Evolutionary conservation across 2,329 filamentous ascomycete genomes (phyloP).

Genomic region (Scytalidium lignicola): DNA sequence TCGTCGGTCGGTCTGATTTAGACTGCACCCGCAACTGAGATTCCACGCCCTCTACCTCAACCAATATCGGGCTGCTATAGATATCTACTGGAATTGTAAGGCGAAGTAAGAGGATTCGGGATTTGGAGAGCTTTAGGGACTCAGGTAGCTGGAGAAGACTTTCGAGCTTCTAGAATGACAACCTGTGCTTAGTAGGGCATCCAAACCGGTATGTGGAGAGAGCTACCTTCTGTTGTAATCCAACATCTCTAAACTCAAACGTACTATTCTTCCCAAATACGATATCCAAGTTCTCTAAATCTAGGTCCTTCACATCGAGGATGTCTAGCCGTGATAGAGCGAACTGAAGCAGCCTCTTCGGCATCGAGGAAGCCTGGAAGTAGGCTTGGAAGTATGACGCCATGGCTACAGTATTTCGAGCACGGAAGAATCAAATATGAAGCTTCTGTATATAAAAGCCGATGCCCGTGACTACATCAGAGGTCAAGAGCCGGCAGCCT

Average conservation of each 20-base stretch:
- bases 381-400: slow-evolving; percentile 28
- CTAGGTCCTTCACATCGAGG: slow-evolving; percentile 80
- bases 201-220: slow-evolving; percentile 1
- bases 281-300: slow-evolving; percentile 81
- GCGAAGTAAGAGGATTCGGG: slow-evolving; percentile 69
- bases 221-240: slow-evolving; percentile 69
- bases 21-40: slow-evolving; percentile 55
- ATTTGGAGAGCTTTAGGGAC: slow-evolving; percentile 65
- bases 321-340: slow-evolving; percentile 78
- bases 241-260: slow-evolving; percentile 83
- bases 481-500: background rate
- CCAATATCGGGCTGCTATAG: slow-evolving; percentile 74
- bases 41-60: slow-evolving; percentile 78
- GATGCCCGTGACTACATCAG: background rate
- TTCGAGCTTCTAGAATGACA: slow-evolving; percentile 65
- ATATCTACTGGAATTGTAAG: slow-evolving; percentile 85
- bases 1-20: slow-evolving; percentile 15
- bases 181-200: slow-evolving; percentile 8
- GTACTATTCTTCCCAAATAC: slow-evolving; percentile 76
- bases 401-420: slow-evolving; percentile 17
- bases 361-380: slow-evolving; percentile 56
- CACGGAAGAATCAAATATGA: background rate
- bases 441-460: background rate
- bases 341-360: slow-evolving; percentile 85
- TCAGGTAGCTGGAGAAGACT: slow-evolving; percentile 69